Percentiles rank a stretch among this genome's conserved stretches.
Evolutionary conservation across 768 basidiomycete species (phyloP).

Genomic region (Melanogaster broomeanus): DNA sequence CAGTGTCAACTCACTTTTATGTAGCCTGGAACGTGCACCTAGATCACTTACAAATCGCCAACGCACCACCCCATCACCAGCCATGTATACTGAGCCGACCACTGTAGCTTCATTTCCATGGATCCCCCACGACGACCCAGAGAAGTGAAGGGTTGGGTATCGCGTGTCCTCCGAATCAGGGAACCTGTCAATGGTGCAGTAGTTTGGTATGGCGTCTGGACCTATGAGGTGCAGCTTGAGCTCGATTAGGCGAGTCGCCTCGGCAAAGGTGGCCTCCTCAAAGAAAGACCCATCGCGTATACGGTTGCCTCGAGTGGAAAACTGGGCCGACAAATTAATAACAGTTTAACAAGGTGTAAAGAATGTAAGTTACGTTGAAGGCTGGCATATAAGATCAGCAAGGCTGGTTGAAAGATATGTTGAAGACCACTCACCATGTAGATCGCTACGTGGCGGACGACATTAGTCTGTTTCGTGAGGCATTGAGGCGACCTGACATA

Average conservation of each 20-base stretch:
- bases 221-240: slow-evolving; percentile 52
- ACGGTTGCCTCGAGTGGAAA: slow-evolving; percentile 25
- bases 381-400: slow-evolving; percentile 30
- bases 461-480: slow-evolving; percentile 41
- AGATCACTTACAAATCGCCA: slow-evolving; percentile 59
- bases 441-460: slow-evolving; percentile 15
- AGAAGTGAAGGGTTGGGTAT: slow-evolving; percentile 50
- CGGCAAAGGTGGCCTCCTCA: slow-evolving; percentile 53
- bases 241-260: slow-evolving; percentile 66
- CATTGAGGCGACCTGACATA: slow-evolving; percentile 34
- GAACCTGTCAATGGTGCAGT: slow-evolving; percentile 20
- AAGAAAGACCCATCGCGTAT: slow-evolving; percentile 43
- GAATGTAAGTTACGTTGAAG: slow-evolving; percentile 46
- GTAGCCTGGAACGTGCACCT: not conserved
- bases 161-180: slow-evolving; percentile 21
- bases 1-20: slow-evolving; percentile 9
- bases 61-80: slow-evolving; percentile 44
- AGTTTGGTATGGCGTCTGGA: slow-evolving; percentile 17
- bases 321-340: slow-evolving; percentile 7
- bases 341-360: not conserved
- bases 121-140: slow-evolving; percentile 46
- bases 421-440: slow-evolving; percentile 18
- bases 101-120: slow-evolving; percentile 44
- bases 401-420: not conserved
- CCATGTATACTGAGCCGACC: slow-evolving; percentile 54